Evolutionary conservation across 129 eudicot genomes (phyloP).

Genomic region (Tagetes erecta): DNA sequence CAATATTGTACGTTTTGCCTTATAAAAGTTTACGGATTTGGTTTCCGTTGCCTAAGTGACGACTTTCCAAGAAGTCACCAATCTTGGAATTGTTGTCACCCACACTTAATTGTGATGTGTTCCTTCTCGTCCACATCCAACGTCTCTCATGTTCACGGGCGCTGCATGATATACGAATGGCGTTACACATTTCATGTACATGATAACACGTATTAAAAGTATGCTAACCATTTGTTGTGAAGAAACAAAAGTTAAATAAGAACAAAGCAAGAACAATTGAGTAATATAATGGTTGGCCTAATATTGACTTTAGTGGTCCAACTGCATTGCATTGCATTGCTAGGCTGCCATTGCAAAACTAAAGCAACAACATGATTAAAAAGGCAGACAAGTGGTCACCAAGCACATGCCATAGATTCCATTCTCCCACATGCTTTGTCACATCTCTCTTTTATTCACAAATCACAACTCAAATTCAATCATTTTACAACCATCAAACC

Average conservation of each 20-base stretch:
- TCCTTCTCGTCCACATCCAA: no score
- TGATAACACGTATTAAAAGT: no score
- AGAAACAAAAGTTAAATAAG: neutral
- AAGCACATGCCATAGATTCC: slow-evolving; percentile 55
- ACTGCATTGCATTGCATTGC: slow-evolving; percentile 15
- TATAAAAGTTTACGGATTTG: no score
- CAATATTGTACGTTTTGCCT: no score
- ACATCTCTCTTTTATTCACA: slow-evolving; percentile 30
- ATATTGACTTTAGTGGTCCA: slow-evolving; percentile 34
- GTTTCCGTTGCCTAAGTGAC: no score
- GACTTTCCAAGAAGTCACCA: no score
- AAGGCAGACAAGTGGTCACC: slow-evolving; percentile 44
- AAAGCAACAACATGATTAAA: slow-evolving; percentile 33
- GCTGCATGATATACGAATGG: no score
- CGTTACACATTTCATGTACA: neutral
- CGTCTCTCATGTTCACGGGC: neutral
- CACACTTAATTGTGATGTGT: no score
- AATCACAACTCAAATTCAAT: slow-evolving; percentile 22
- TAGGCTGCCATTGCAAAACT: slow-evolving; percentile 39
- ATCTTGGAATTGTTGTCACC: no score
- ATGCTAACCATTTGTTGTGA: neutral
- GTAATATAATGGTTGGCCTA: slow-evolving; percentile 12
- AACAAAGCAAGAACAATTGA: neutral
- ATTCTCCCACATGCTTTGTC: slow-evolving; percentile 57
- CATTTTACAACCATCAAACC: slow-evolving; percentile 26